Percentiles rank a stretch among this genome's conserved stretches.
phyloP scores from a whole-genome alignment of 108 stramenopile genomes.

The Craspedostauros australis region DNA sequence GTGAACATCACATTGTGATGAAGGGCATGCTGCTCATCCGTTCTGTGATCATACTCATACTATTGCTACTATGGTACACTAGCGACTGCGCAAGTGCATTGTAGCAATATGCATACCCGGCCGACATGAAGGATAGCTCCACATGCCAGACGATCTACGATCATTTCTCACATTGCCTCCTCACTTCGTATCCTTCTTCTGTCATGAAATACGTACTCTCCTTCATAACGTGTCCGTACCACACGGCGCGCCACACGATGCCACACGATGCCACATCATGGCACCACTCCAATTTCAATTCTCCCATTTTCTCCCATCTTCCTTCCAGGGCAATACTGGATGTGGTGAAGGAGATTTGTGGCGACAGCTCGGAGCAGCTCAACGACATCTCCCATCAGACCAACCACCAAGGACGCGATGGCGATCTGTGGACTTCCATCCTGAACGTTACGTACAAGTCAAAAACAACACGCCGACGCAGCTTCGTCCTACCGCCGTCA shows the following conservation, averaged over 20 bases:
- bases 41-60: too few relatives aligned
- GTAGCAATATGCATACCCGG: too few relatives aligned
- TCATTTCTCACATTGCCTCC: too few relatives aligned
- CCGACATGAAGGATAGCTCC: too few relatives aligned
- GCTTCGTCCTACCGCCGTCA: conserved; percentile 6
- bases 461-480: conserved; percentile 1
- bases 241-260: neutral
- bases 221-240: neutral
- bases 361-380: conserved; percentile 6
- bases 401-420: neutral
- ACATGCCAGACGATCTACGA: too few relatives aligned
- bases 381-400: too few relatives aligned
- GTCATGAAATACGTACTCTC: too few relatives aligned
- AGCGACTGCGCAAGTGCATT: too few relatives aligned
- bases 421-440: conserved; percentile 25
- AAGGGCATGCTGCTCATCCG: too few relatives aligned
- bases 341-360: conserved; percentile 27
- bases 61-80: too few relatives aligned
- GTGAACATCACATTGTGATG: too few relatives aligned
- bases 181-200: too few relatives aligned
- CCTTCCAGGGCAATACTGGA: conserved; percentile 26
- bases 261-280: neutral
- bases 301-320: neutral
- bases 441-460: conserved; percentile 8
- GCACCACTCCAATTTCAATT: neutral